phyloP scores from a whole-genome alignment of 306 rosid species.

The Cucurbita moschata region DNA sequence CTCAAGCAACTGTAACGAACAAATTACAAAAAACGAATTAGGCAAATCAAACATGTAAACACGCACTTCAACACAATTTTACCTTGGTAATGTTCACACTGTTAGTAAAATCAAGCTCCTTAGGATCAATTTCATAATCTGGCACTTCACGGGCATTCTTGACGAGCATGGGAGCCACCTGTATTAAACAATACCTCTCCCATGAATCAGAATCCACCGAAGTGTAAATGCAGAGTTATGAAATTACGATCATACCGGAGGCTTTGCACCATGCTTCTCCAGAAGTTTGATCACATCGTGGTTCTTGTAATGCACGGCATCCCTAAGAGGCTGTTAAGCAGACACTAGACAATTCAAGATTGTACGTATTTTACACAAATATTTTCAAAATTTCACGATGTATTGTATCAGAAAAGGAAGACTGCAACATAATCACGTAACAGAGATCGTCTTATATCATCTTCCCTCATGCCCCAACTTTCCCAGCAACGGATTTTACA shows the following conservation, averaged over 20 bases:
- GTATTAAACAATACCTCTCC: constrained; percentile 11
- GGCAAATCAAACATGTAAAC: not conserved
- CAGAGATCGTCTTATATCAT: not conserved
- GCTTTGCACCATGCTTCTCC: constrained; percentile 80
- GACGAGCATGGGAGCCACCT: constrained; percentile 86
- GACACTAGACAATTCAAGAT: constrained; percentile 5
- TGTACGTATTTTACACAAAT: not conserved
- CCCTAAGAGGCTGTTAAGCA: constrained; percentile 63
- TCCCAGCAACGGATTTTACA: not conserved
- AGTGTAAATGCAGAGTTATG: not conserved
- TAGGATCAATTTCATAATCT: constrained; percentile 77
- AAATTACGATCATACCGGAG: constrained; percentile 29
- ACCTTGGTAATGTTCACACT: constrained; percentile 70
- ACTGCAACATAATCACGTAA: not conserved
- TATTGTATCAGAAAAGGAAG: not conserved
- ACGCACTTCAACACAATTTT: not conserved
- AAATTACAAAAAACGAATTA: not conserved
- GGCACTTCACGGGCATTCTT: constrained; percentile 72
- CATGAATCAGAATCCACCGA: constrained; percentile 4
- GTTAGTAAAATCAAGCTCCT: constrained; percentile 75
- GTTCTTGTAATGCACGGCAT: constrained; percentile 73
- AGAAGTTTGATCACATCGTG: constrained; percentile 62
- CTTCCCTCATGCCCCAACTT: not conserved
- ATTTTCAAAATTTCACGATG: not conserved
- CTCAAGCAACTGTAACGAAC: not conserved